phyloP scores from a whole-genome alignment of 2,329 filamentous ascomycete genomes.

The Xylariaceae sp. region DNA sequence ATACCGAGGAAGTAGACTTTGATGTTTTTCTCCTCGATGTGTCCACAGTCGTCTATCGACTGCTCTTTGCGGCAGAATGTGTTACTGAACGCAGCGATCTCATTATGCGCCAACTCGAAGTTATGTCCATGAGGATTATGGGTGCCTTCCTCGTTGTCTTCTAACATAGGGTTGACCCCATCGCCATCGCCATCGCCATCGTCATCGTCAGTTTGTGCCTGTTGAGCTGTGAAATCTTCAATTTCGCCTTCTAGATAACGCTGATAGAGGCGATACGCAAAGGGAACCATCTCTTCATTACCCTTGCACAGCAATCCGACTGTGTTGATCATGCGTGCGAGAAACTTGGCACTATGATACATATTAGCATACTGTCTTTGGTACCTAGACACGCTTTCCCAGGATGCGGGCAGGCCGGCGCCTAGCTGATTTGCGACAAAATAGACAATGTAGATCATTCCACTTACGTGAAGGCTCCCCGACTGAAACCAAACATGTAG shows the following conservation, averaged over 20 bases:
- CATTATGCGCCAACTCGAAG: conserved; percentile 43
- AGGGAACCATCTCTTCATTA: conserved; percentile 60
- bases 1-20: conserved; percentile 61
- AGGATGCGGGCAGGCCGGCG: not conserved
- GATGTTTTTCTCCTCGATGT: conserved; percentile 35
- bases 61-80: conserved; percentile 53
- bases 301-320: conserved; percentile 57
- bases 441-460: not conserved
- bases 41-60: conserved; percentile 11
- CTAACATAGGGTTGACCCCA: conserved; percentile 19
- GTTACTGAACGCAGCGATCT: conserved; percentile 52
- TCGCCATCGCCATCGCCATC: conserved; percentile 9
- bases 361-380: not conserved
- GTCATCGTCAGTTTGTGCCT: conserved; percentile 17
- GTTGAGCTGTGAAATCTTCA: conserved; percentile 39
- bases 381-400: not conserved
- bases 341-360: conserved; percentile 49
- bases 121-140: conserved; percentile 38
- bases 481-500: conserved; percentile 61
- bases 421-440: not conserved
- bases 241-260: conserved; percentile 48
- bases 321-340: conserved; percentile 57
- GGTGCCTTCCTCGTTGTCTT: conserved; percentile 21
- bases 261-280: conserved; percentile 54
- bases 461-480: conserved; percentile 54